Base-by-base conservation (phyloP, 164 flowering plant genomes). In the Dillenia turbinata region DNA sequence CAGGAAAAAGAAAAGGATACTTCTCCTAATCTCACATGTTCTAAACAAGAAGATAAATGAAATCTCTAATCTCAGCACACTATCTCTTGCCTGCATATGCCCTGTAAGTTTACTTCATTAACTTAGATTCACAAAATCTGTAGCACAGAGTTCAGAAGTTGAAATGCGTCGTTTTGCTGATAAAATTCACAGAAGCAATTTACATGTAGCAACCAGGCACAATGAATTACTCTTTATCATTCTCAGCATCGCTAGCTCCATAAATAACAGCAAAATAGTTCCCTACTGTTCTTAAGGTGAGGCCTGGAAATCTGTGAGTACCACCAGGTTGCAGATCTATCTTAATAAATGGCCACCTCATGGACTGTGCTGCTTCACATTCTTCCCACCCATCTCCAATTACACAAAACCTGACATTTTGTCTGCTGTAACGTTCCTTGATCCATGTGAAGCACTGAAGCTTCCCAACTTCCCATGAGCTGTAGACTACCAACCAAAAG, bases 321-420 rank as follows among this genome's bases (percentile, higher is more conserved):
- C 90, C 69, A 14, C 70, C 78, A 1, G 93, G 96, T 43, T 66
- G 77, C 43, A 69, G 64, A 70, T 86, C 92, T 17, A 94, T 83
- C 67, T 82, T 69, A 24, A 91, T 78, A 64, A 86, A 88, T 11
- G 99, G 99, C 99, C 99, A 94, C 62, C 59, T 76, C 92, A 91
- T 79, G 48, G 75, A 11, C 59, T 91, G 69, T 44, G 99, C 96
- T 50, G 96, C 97, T 70, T 80, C 88, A 67, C 97, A 86, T 77
- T 94, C 99, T 73, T 91, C 99, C 87, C 83, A 81, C 16, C 99
- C 97, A 70, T 94, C 93, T 10, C 99, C 99, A 57, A 94, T 89
- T 22, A 77, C 99, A 59, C 99, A 94, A 63, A 91, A 94, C 57
- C 67, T 83, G 54, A 77, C 76, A 64, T 78, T 79, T 22, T 82